phyloP scores from a whole-genome alignment of 2,329 filamentous ascomycete species.

The Aureobasidium sp. region DNA sequence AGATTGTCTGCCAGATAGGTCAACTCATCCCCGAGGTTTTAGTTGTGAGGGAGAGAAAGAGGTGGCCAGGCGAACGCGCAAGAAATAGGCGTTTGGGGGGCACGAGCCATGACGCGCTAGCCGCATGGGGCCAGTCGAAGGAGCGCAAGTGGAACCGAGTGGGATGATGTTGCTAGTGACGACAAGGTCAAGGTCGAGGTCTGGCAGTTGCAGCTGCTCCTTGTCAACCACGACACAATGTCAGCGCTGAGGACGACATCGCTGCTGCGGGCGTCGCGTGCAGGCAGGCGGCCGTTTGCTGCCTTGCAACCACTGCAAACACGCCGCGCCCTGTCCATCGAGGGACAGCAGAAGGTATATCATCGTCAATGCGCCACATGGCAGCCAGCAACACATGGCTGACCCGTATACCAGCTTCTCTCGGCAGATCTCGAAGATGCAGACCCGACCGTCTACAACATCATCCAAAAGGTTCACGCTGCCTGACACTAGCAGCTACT shows the following conservation, averaged over 20 bases:
- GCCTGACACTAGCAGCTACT: background rate
- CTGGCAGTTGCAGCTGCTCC: background rate
- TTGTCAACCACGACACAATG: conserved; percentile 30
- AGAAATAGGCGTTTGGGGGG: background rate
- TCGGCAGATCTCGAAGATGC: conserved; percentile 72
- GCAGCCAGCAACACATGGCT: background rate
- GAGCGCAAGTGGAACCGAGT: background rate
- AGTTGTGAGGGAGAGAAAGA: conserved; percentile 57
- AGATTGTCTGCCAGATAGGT: conserved; percentile 46
- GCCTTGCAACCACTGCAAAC: conserved; percentile 23
- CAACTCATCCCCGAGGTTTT: conserved; percentile 73
- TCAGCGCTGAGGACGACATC: conserved; percentile 34
- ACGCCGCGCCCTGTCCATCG: conserved; percentile 37
- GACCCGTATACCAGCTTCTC: conserved; percentile 57
- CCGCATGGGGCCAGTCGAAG: background rate
- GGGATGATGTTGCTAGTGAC: conserved; percentile 3
- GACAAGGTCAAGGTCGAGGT: background rate
- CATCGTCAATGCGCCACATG: background rate
- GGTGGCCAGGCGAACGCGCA: conserved; percentile 13
- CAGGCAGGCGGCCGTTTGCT: conserved; percentile 25
- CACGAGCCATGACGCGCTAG: background rate
- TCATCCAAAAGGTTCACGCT: conserved; percentile 72
- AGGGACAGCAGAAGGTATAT: conserved; percentile 42
- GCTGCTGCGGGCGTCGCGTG: conserved; percentile 31
- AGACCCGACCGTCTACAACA: conserved; percentile 79